Conservation (phyloP, 2,329 filamentous ascomycete genomes). For the Alternaria triticina region DNA sequence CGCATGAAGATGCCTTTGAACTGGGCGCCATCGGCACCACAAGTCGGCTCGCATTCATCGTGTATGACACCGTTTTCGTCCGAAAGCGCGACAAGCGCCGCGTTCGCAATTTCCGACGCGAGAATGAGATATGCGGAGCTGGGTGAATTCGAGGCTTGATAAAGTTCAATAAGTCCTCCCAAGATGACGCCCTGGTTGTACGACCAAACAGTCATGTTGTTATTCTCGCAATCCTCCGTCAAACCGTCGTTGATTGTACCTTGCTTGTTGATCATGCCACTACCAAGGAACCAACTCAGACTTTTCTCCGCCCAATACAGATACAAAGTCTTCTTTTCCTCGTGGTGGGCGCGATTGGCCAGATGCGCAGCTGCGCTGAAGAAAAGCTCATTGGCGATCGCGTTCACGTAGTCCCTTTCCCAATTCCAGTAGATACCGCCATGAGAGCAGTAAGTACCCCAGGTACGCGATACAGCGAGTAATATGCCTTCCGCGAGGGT, state of each 20-base stretch:
- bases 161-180: slow-evolving; percentile 62
- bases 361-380: slow-evolving; percentile 62
- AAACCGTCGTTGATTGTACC: slow-evolving; percentile 63
- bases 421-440: slow-evolving; percentile 60
- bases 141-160: slow-evolving; percentile 44
- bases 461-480: slow-evolving; percentile 49
- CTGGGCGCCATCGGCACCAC: slow-evolving; percentile 59
- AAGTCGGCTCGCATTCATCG: slow-evolving; percentile 49
- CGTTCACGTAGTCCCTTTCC: slow-evolving; percentile 55
- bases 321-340: slow-evolving; percentile 49
- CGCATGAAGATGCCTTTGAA: slow-evolving; percentile 77
- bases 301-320: slow-evolving; percentile 55
- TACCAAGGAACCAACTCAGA: slow-evolving; percentile 59
- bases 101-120: slow-evolving; percentile 49
- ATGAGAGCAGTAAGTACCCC: slow-evolving; percentile 51
- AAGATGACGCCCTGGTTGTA: slow-evolving; percentile 70
- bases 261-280: slow-evolving; percentile 56
- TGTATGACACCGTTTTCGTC: slow-evolving; percentile 49
- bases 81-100: slow-evolving; percentile 45
- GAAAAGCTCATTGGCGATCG: slow-evolving; percentile 65
- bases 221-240: slow-evolving; percentile 59
- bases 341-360: slow-evolving; percentile 53
- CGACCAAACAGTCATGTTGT: slow-evolving; percentile 55
- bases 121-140: slow-evolving; percentile 41
- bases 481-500: slow-evolving; percentile 58